Evolutionary conservation across 2,329 filamentous ascomycete genomes (phyloP), one percentile per base, ranked within the genome.

Genomic region (Dothiorella sarmentorum): DNA sequence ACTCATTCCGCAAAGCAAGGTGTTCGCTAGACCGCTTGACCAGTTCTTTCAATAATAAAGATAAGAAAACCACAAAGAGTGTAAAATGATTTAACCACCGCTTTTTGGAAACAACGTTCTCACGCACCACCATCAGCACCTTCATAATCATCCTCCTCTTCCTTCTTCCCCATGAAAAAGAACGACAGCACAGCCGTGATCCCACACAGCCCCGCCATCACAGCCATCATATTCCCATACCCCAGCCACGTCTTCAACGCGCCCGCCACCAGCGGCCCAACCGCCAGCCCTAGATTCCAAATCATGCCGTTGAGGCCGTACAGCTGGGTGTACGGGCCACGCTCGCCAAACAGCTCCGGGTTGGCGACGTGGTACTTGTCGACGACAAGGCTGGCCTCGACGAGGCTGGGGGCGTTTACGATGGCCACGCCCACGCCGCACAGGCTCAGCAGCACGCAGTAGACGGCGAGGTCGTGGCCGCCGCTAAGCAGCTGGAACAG

Each of bases 221-320:
- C 75, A 1, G 76, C 67, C 58, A 81, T 82, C 82, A 85, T 84
- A 62, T 83, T 80, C 1, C 81, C 82, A 66, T 83, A 85, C 0
- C 82, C 82, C 60, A 84, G 73, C 0, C 61, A 67, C 38, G 82
- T 75, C 63, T 77, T 80, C 63, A 85, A 63, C 9, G 65, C 66
- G 0, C 84, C 85, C 7, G 79, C 80, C 51, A 84, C 68, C 13
- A 86, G 66, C 0, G 85, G 85, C 0, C 86, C 86, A 5, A 86
- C 56, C 0, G 84, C 81, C 53, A 87, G 70, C 0, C 86, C 85
- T 0, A 75, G 71, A 60, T 80, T 82, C 68, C 85, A 87, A 0
- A 84, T 77, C 76, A 87, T 80, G n/a, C 80, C 83, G 64, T 83
- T 85, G 60, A 88, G 73, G 2, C 82, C 84, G 67, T 87, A 88